Evolutionary conservation across 2,329 filamentous ascomycete species (phyloP), one percentile per base, ranked within the genome.

Genomic region (Phyllosticta ampelicida): DNA sequence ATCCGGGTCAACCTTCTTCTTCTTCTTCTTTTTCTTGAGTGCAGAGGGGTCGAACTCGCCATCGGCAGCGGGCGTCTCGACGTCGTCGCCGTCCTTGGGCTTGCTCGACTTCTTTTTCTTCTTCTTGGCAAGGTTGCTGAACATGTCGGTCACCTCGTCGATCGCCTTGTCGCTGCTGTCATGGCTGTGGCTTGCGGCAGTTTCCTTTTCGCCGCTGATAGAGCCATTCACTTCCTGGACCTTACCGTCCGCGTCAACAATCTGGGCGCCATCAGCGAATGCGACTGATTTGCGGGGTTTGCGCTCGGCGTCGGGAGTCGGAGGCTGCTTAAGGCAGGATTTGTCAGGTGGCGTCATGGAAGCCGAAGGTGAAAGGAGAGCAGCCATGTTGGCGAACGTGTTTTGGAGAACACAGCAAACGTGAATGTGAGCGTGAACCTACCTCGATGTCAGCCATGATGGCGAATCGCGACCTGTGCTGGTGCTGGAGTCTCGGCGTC

Each of bases 241-340:
- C 71, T 86, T 84, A 68, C 92, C 92, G 80, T 96, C 89, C 74
- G 84, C 83, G 78, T 95, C 89, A 73, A 96, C 91, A 68, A 96
- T 85, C 64, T 88, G 82, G 67, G 89, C 83, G 69, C 89, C 89
- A 75, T 94, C 88, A 71, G 86, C 91, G 74, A 97, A 97, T 64
- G 90, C 86, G 69, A 97, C 92, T 52, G 90, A 95, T 78, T 97
- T 96, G 77, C 91, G 87, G 69, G 86, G 84, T 74, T 88, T 90
- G 71, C 82, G 81, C 67, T 85, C 80, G 61, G 71, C 64, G 44
- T 11, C 23, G 51, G 72, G 66, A 61, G 72, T 65, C 63, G 74
- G 71, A 30, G 36, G 51, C 56, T 59, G 51, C 52, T 51, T 30
- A 52, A 48, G 29, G 52, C 55, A 58, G 50, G 26, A 36, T 36